Evolutionary conservation across 116 monocot species (phyloP), one percentile per base, ranked within the genome.

Genomic region (Papilionanthe hybrid): DNA sequence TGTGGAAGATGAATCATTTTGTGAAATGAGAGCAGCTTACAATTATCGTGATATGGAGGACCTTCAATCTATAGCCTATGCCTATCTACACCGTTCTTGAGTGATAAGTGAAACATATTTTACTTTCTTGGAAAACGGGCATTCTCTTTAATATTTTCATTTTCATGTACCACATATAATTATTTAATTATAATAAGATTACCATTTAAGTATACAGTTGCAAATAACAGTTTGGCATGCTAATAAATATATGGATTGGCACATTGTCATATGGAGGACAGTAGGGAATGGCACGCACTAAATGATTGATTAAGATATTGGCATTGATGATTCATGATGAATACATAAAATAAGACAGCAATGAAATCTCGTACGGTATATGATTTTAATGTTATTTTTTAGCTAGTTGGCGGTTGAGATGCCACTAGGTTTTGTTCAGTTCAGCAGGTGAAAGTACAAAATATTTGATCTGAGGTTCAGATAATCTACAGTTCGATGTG

Each of bases 51-150:
- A 86, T 77, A 82, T 86, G 84, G 88, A 83, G 47, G 88, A 88
- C 49, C 85, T 88, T 53, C 88, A 83, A 68, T 83, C 85, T 25
- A 75, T 81, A 20, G 81, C 86, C 28, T 86, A 85, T 49, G 88
- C 85, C 1, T 83, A 83, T 81, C 83, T 88, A 20, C 81, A 86
- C 44, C 69, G 43, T 73, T 48, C 88, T 63, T 85, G 17, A 29
- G 55, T 55, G 63, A 63, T 22, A 63, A 63, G 63, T 63, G 63
- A 63, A 63, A 63, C 13, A 63, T 22, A 63, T 63, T 63, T 25
- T 63, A 23, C 22, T 23, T 63, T 63, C 63, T 63, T 63, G 63
- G 23, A 63, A 63, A n/a, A 22, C 5, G n/a, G 9, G 19, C n/a
- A 58, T 58, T 58, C 58, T 58, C 63, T 8, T 63, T 63, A 63